phyloP scores from a whole-genome alignment of 139 green algal species.

The Spirogloea muscicola region DNA sequence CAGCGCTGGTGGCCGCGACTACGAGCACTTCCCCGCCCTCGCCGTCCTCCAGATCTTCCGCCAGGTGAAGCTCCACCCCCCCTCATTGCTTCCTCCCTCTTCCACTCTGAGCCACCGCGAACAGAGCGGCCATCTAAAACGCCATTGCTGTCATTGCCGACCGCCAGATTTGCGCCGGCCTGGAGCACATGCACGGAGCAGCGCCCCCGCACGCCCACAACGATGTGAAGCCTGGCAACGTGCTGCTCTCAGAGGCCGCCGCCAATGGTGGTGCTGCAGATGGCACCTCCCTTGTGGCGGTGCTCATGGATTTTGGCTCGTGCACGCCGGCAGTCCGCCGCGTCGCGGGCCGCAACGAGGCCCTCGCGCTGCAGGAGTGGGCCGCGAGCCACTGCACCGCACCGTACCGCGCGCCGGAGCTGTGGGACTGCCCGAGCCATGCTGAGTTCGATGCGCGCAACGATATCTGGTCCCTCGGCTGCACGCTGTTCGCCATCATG shows the following conservation, averaged over 20 bases:
- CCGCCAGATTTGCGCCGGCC: slow-evolving; percentile 64
- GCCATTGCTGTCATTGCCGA: too few relatives aligned
- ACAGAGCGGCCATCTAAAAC: too few relatives aligned
- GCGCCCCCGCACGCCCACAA: slow-evolving; percentile 64
- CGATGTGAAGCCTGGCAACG: slow-evolving; percentile 86
- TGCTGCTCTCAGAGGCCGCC: too few relatives aligned
- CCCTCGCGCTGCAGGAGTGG: slow-evolving; percentile 61
- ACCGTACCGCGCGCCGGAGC: slow-evolving; percentile 85
- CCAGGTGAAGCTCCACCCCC: too few relatives aligned
- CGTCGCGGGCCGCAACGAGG: slow-evolving; percentile 60
- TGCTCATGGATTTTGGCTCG: slow-evolving; percentile 85
- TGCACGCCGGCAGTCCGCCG: slow-evolving; percentile 36
- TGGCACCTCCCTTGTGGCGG: slow-evolving; percentile 16
- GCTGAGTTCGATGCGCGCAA: slow-evolving; percentile 66
- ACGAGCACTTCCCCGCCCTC: neutral
- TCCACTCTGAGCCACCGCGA: too few relatives aligned
- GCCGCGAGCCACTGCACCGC: slow-evolving; percentile 69
- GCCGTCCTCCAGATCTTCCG: slow-evolving; percentile 42
- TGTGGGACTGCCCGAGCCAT: slow-evolving; percentile 76
- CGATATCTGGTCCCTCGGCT: slow-evolving; percentile 85
- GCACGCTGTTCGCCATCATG: slow-evolving; percentile 62
- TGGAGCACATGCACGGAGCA: slow-evolving; percentile 64
- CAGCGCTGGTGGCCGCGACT: neutral
- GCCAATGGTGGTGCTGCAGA: neutral
- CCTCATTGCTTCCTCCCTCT: too few relatives aligned